Conservation (phyloP, 1,284 basidiomycete species). For the Sporisorium iseilematis-ciliati region DNA sequence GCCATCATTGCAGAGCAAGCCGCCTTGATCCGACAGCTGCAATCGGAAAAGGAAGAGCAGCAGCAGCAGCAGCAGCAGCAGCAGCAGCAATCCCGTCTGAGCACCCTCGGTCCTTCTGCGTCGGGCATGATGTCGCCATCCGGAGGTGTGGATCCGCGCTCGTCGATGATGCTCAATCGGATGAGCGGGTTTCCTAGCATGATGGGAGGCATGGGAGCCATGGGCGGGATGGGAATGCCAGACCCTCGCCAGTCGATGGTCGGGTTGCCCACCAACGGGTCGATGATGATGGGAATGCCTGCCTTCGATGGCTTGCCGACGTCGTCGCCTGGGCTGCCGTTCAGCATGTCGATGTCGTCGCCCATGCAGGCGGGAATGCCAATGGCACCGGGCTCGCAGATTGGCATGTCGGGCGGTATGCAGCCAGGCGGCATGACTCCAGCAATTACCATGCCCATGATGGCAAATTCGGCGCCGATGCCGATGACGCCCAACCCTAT, state of each 20-base stretch:
- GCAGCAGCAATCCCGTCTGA: conserved; percentile 12
- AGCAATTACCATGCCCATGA: conserved; percentile 39
- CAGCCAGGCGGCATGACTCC: conserved; percentile 20
- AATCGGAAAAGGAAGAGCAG: conserved; percentile 52
- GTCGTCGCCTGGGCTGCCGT: conserved; percentile 25
- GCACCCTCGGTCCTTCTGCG: conserved; percentile 10
- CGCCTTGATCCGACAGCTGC: conserved; percentile 60
- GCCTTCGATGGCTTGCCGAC: conserved; percentile 41
- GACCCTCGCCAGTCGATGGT: conserved; percentile 36
- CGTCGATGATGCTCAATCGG: conserved; percentile 30
- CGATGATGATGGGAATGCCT: conserved; percentile 37
- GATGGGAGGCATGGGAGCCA: conserved; percentile 21
- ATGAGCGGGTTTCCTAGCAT: conserved; percentile 39
- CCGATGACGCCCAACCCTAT: conserved; percentile 30
- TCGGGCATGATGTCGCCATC: conserved; percentile 32
- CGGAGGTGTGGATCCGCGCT: conserved; percentile 17
- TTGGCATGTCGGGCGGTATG: conserved; percentile 18
- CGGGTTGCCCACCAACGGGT: conserved; percentile 23
- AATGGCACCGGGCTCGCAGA: conserved; percentile 29
- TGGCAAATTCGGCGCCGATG: conserved; percentile 21
- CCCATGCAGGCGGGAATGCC: conserved; percentile 35
- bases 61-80: conserved; percentile 29
- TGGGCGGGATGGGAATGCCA: conserved; percentile 23
- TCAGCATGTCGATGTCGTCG: conserved; percentile 27
- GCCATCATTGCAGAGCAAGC: conserved; percentile 68